Conservation (phyloP, 2,329 filamentous ascomycete species). For the Phaeosphaeria sp. region DNA sequence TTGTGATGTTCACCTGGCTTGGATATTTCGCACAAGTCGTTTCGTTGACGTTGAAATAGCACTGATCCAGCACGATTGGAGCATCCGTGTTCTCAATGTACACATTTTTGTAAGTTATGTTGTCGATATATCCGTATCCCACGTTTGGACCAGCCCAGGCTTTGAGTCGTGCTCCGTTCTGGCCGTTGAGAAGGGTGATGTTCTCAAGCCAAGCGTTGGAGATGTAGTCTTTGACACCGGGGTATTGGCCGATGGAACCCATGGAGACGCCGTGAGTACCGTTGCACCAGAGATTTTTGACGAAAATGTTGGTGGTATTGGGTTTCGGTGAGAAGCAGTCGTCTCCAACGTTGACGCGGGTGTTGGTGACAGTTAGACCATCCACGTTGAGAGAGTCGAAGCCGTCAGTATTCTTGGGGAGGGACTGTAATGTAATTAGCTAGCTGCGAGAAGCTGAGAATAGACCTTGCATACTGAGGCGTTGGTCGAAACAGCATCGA, state of each 20-base stretch:
- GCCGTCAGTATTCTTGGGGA: slow-evolving; percentile 68
- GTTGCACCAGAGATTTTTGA: slow-evolving; percentile 44
- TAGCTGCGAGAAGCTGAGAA: not conserved
- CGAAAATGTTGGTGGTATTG: slow-evolving; percentile 43
- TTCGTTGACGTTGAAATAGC: slow-evolving; percentile 65
- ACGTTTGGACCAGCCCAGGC: slow-evolving; percentile 65
- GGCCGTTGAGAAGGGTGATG: slow-evolving; percentile 61
- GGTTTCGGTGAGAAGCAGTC: slow-evolving; percentile 43
- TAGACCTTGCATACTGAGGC: slow-evolving; percentile 30
- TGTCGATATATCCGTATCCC: slow-evolving; percentile 67
- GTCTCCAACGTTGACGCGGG: slow-evolving; percentile 44
- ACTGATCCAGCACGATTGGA: slow-evolving; percentile 65
- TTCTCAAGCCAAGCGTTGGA: slow-evolving; percentile 63
- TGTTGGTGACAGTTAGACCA: slow-evolving; percentile 52
- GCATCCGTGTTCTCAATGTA: slow-evolving; percentile 65
- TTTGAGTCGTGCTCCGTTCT: slow-evolving; percentile 66
- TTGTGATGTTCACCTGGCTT: slow-evolving; percentile 64
- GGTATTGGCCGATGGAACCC: slow-evolving; percentile 41
- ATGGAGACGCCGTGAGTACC: slow-evolving; percentile 43
- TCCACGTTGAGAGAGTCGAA: slow-evolving; percentile 67
- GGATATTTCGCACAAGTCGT: slow-evolving; percentile 61
- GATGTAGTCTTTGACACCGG: slow-evolving; percentile 41
- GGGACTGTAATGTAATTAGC: slow-evolving; percentile 28
- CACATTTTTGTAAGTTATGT: slow-evolving; percentile 68
- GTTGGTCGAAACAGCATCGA: slow-evolving; percentile 62